phyloP scores from a whole-genome alignment of 305 asterid genomes.

The Coffea humblotiana region DNA sequence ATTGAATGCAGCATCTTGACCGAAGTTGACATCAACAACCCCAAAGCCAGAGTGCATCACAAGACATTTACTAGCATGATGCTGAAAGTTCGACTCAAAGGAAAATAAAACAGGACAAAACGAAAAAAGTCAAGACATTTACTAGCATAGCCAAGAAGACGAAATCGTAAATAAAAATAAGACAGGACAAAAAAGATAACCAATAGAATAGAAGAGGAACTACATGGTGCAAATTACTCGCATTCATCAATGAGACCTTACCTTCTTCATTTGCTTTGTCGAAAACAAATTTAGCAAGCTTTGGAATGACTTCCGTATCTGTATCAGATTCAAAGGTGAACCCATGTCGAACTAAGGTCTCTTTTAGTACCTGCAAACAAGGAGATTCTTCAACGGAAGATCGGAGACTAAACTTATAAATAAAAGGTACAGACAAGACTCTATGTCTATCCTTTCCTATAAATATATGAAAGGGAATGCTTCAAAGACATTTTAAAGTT shows the following conservation, averaged over 20 bases:
- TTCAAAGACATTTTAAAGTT: background rate
- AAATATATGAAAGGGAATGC: background rate
- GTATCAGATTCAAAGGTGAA: conserved; percentile 92
- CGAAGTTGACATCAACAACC: background rate
- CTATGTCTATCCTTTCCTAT: background rate
- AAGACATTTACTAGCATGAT: background rate
- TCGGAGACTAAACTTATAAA: background rate
- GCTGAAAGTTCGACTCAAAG: background rate
- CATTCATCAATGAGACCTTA: conserved; percentile 13
- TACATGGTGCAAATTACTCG: background rate
- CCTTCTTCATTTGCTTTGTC: conserved; percentile 95
- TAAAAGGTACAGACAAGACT: background rate
- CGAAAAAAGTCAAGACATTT: too few relatives aligned
- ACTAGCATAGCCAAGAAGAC: too few relatives aligned
- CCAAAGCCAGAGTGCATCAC: background rate
- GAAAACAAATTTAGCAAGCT: conserved; percentile 90
- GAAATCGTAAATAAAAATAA: too few relatives aligned
- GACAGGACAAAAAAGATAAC: background rate
- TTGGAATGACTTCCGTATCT: conserved; percentile 96
- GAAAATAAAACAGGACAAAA: background rate
- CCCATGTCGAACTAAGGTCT: conserved; percentile 88
- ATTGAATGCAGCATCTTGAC: background rate
- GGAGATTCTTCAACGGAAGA: background rate
- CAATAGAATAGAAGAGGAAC: background rate
- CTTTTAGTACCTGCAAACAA: conserved; percentile 66